Percentiles rank a stretch among this genome's conserved stretches.
These are phyloP conservation scores for Neocatenulostroma microsporum DNA, from an alignment of 2,329 filamentous ascomycete species.

Conservation along the genomic window DNA sequence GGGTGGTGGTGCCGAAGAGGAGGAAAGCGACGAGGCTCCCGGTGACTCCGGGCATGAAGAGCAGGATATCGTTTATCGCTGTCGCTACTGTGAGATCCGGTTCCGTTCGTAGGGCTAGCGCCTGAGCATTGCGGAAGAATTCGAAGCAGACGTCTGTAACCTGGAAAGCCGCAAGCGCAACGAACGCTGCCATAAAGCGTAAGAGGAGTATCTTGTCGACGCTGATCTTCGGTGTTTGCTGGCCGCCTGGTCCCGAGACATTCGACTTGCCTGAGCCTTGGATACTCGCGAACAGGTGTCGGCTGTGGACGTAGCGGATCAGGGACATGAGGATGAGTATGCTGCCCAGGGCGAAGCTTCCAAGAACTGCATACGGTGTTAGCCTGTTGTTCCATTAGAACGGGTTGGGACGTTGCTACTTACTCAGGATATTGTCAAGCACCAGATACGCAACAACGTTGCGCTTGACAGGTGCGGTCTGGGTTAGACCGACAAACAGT, in stretches of 20 bases:
- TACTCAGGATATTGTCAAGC: conserved; percentile 1
- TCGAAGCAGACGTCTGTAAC: conserved; percentile 4
- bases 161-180: conserved; percentile 5
- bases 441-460: conserved; percentile 1
- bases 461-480: neutral
- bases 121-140: neutral
- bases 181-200: conserved; percentile 6
- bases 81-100: conserved; percentile 1
- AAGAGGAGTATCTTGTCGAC: conserved; percentile 6
- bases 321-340: conserved; percentile 1
- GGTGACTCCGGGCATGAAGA: conserved; percentile 7
- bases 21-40: conserved; percentile 4
- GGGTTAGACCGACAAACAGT: conserved; percentile 4
- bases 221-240: conserved; percentile 1
- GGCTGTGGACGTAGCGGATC: conserved; percentile 4
- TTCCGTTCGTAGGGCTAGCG: neutral
- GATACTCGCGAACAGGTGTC: conserved; percentile 1
- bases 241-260: neutral
- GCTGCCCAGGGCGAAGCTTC: conserved; percentile 3
- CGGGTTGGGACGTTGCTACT: neutral
- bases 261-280: conserved; percentile 1
- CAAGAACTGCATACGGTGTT: conserved; percentile 3
- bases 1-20: conserved; percentile 8
- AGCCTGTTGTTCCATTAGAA: too few relatives aligned
- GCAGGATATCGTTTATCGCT: neutral